Evolutionary conservation across 768 basidiomycete genomes (phyloP), one percentile per base, ranked within the genome.

Genomic region (Russula sp.): DNA sequence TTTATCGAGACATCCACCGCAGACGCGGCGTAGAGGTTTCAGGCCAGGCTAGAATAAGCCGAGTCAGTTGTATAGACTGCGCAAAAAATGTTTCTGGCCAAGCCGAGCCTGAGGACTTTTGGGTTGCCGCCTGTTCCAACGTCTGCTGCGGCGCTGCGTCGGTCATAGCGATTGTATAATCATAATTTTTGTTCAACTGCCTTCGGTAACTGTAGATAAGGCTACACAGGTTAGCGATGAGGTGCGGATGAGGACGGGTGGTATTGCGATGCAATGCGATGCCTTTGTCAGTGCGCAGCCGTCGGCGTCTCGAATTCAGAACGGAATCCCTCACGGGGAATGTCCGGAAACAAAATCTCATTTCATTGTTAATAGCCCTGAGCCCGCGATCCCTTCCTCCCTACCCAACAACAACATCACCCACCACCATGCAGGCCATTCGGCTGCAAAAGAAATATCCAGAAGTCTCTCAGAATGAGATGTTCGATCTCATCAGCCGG

Each of bases 381-480:
- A 44, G 34, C 51, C 61, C 51, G 31, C 44, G 22, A 7, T 7
- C 52, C n/a, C 55, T 14, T 48, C 14, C 61, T 40, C 6, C 57
- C 37, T 58, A 35, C 50, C 54, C 16, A 42, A 55, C 44, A 16
- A 37, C n/a, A 50, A 3, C 61, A 40, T 31, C 48, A 48, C 51
- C 0, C 64, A 20, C 65, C 57, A 68, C 65, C 39, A 91, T 93
- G 91, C 87, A 92, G 73, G 87, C 89, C 53, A 77, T 97, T 66
- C 86, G 87, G 75, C 80, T 97, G 14, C 89, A 92, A 72, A 92
- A 88, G 79, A 96, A 95, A 75, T 94, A 88, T 71, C 93, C 95
- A 16, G 88, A 95, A 70, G 86, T 97, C 68, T 80, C 90, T 47
- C 85, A 86, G 71, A 94, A 96, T 80, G 94, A 95, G 77, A 93